Evolutionary conservation across 495 filamentous ascomycete species (phyloP).

Genomic region (Hypoxylon subgilvum): DNA sequence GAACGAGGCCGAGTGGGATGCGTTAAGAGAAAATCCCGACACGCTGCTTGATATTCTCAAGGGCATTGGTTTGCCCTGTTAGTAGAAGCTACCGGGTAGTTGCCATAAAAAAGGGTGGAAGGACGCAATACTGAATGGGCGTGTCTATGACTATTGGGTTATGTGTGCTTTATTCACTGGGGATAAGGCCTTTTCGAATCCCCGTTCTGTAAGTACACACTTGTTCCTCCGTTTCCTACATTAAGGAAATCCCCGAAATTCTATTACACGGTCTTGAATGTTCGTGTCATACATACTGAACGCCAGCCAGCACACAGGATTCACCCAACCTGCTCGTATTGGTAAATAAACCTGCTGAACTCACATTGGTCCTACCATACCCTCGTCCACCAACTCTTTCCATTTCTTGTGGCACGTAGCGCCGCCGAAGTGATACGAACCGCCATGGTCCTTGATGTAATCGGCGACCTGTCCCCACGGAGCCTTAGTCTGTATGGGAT

Average conservation of each 20-base stretch:
- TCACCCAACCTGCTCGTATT: conserved; percentile 8
- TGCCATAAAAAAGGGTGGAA: background rate
- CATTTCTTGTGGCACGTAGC: conserved; percentile 90
- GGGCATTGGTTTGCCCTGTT: conserved; percentile 64
- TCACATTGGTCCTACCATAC: conserved; percentile 13
- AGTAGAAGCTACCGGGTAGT: background rate
- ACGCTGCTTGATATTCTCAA: conserved; percentile 61
- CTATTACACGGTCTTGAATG: conserved; percentile 18
- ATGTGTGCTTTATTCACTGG: conserved; percentile 11
- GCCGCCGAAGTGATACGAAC: conserved; percentile 83
- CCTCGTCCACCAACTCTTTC: conserved; percentile 53
- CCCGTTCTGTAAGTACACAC: conserved; percentile 39
- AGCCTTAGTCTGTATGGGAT: conserved; percentile 55
- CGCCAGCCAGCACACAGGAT: conserved; percentile 20
- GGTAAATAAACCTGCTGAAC: background rate
- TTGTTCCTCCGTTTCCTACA: conserved; percentile 1
- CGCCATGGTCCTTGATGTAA: conserved; percentile 72
- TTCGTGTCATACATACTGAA: conserved; percentile 27
- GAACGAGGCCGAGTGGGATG: conserved; percentile 71
- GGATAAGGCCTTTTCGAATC: background rate
- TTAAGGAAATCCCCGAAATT: conserved; percentile 1
- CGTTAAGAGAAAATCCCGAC: conserved; percentile 57
- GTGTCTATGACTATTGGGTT: background rate
- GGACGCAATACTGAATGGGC: background rate
- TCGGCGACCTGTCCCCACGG: conserved; percentile 84